phyloP scores from a whole-genome alignment of 768 basidiomycete genomes.

The Lactarius akahatsu region DNA sequence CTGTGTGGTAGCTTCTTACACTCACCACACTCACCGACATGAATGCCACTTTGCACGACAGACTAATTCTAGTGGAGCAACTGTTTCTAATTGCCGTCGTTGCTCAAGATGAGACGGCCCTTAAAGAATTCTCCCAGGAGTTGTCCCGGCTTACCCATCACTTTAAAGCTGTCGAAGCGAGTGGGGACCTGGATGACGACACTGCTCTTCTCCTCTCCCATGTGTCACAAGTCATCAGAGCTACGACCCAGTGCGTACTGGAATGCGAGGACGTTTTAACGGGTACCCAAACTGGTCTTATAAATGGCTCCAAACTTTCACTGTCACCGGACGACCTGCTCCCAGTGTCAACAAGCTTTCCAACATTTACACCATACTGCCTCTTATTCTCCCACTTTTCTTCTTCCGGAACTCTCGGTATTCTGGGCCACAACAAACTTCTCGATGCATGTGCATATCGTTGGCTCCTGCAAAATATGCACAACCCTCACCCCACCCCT shows the following conservation, averaged over 20 bases:
- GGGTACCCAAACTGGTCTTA: neutral
- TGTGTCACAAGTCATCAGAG: neutral
- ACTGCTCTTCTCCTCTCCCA: conserved; percentile 2
- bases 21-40: conserved; percentile 1
- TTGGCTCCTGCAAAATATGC: conserved; percentile 36
- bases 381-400: neutral
- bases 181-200: neutral
- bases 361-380: neutral
- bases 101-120: neutral
- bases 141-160: conserved; percentile 6
- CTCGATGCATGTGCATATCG: conserved; percentile 9
- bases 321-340: neutral
- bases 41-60: conserved; percentile 4
- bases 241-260: neutral
- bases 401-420: neutral
- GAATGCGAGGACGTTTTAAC: neutral
- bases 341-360: no score
- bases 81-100: conserved; percentile 7
- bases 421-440: conserved; percentile 5
- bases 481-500: conserved; percentile 51
- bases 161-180: neutral
- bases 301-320: neutral
- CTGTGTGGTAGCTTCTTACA: no score
- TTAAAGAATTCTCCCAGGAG: neutral
- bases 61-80: conserved; percentile 7